Evolutionary conservation across 306 rosid genomes (phyloP).

Genomic region (Urtica urens): DNA sequence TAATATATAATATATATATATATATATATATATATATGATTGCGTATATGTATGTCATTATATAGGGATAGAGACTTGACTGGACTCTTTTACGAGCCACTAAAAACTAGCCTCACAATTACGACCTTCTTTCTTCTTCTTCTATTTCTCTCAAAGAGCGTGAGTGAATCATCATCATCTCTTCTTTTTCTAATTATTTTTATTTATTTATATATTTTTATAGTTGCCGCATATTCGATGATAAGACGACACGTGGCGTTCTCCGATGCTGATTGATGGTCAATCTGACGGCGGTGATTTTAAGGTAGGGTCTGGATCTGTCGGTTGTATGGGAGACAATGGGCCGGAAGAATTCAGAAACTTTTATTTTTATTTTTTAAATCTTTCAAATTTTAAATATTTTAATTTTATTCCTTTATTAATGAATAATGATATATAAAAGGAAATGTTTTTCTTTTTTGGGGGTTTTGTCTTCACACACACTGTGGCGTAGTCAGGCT

Average conservation of each 20-base stretch:
- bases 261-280: constrained; percentile 9
- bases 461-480: not conserved
- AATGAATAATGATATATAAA: too few species aligned
- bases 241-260: constrained; percentile 11
- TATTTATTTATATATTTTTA: too few species aligned
- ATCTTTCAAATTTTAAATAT: too few species aligned
- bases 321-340: constrained; percentile 16
- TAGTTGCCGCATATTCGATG: too few species aligned
- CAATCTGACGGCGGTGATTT: constrained; percentile 21
- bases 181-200: too few species aligned
- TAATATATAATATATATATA: not conserved
- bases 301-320: not conserved
- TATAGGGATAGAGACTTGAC: not conserved
- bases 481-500: constrained; percentile 7
- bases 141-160: too few species aligned
- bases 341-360: constrained; percentile 13
- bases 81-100: too few species aligned
- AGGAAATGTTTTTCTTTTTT: too few species aligned
- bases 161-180: too few species aligned
- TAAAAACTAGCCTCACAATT: too few species aligned
- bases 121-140: too few species aligned
- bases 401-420: too few species aligned
- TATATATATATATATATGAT: not conserved
- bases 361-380: not conserved
- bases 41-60: not conserved